Evolutionary conservation across 78 protist species (phyloP), one percentile per base, ranked within the genome.

Genomic region (Speleostelium caveatum): DNA sequence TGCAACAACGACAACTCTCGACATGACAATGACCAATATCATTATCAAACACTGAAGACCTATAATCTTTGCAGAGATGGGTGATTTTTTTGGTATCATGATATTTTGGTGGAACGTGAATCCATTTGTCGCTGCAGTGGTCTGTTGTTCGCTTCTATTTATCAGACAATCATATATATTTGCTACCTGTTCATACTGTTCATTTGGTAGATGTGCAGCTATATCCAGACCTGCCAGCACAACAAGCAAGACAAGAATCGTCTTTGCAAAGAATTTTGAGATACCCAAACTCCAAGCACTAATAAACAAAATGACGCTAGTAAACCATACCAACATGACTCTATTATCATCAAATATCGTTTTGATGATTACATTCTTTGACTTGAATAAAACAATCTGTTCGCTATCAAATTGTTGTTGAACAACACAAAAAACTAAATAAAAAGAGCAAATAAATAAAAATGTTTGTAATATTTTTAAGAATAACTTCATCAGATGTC

Each of bases 281-380:
- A 60, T 56, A 22, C 69, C 69, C 8, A 73, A 56, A 19, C 42
- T 28, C 80, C 67, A 73, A 56, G 51, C 69, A 33, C 33, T 56
- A 28, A 35, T 51, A 56, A 58, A 73, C 33, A 58, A 16, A 21
- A 65, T 63, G 24, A 77, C 38, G 16, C 42, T 28, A 21, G 17
- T 1, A 35, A 67, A 77, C 87, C 87, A 61, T 35, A n/a, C 14
- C 53, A 45, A 45, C n/a, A n/a, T n/a, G n/a, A n/a, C n/a, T n/a
- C n/a, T n/a, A n/a, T n/a, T n/a, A n/a, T n/a, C n/a, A n/a, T n/a
- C n/a, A n/a, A n/a, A n/a, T n/a, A n/a, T n/a, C n/a, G n/a, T n/a
- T n/a, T n/a, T n/a, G n/a, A n/a, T n/a, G n/a, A n/a, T n/a, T n/a
- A n/a, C n/a, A n/a, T n/a, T n/a, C n/a, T n/a, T n/a, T n/a, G n/a